Evolutionary conservation across 495 filamentous ascomycete species (phyloP), one percentile per base, ranked within the genome.

Genomic region (Cercophora sp.): DNA sequence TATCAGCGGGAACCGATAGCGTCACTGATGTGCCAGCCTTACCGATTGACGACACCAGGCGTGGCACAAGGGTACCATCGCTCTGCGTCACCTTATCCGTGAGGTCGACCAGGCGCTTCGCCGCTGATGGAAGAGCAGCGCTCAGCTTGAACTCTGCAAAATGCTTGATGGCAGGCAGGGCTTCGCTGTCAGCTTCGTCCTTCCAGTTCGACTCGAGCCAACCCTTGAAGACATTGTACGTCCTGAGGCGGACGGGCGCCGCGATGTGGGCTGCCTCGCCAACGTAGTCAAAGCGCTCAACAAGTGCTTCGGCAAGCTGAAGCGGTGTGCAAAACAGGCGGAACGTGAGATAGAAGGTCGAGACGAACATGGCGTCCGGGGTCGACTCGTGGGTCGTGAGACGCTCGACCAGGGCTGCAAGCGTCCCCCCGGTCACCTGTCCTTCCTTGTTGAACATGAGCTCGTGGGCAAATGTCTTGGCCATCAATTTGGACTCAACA

Each of bases 161-260:
- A 19, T 77, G 66, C 20, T 82, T 69, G 54, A 99, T 93, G 42
- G 86, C 75, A 0, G 79, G 75, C 29, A 97, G 73, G 5, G 91
- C 89, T 5, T 77, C 77, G 51, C 76, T 72, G 66, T 99, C 94
- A 22, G 83, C 78, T 23, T 89, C 83, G 52, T 86, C 81, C 22
- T 87, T 84, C 94, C 94, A 99, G 70, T 97, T 89, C 2, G 86
- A 91, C 70, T 99, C 94, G 4, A 99, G 71, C 94, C 94, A 99
- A 25, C 86, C 85, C 69, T 99, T 99, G 75, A 96, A 88, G 32
- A 91, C 83, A 64, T 99, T 97, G 75, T 95, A 97, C 0, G 96
- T 89, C 13, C 94, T 82, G 27, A 97, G 75, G 27, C 91, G 85
- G 16, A 97, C 91, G 0, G 91, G 89, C 3, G 74, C 78, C 8